Conservation (phyloP, 768 basidiomycete genomes). For the Boletus rubescentipes region DNA sequence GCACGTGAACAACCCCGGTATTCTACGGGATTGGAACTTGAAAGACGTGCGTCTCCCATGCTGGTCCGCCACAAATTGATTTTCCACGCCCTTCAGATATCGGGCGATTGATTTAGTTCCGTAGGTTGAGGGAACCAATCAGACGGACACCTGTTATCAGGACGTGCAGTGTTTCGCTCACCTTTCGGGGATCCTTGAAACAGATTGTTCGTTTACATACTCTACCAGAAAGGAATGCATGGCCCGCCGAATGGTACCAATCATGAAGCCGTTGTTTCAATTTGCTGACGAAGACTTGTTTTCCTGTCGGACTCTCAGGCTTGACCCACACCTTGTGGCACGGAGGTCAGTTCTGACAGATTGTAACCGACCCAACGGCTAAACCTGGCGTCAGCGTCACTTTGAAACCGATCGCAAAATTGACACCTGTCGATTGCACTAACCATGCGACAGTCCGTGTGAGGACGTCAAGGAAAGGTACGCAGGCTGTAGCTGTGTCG, state of each 20-base stretch:
- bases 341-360: constrained; percentile 3
- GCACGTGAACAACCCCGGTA: no score
- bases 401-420: constrained; percentile 9
- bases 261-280: not conserved
- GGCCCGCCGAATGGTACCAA: no score
- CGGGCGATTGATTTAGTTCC: no score
- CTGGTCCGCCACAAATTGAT: no score
- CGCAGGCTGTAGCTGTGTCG: no score
- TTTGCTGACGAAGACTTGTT: not conserved
- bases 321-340: not conserved
- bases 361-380: no score
- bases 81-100: no score
- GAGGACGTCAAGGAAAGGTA: not conserved
- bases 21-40: no score
- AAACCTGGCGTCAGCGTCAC: not conserved
- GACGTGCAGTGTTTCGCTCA: no score
- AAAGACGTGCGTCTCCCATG: no score
- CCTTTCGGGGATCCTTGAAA: not conserved
- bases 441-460: not conserved
- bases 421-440: not conserved
- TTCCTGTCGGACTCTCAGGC: no score
- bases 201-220: not conserved
- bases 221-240: no score
- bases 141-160: not conserved
- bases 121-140: not conserved